Evolutionary conservation across 2,329 filamentous ascomycete species (phyloP).

Genomic region (Colletotrichum theobromicola): DNA sequence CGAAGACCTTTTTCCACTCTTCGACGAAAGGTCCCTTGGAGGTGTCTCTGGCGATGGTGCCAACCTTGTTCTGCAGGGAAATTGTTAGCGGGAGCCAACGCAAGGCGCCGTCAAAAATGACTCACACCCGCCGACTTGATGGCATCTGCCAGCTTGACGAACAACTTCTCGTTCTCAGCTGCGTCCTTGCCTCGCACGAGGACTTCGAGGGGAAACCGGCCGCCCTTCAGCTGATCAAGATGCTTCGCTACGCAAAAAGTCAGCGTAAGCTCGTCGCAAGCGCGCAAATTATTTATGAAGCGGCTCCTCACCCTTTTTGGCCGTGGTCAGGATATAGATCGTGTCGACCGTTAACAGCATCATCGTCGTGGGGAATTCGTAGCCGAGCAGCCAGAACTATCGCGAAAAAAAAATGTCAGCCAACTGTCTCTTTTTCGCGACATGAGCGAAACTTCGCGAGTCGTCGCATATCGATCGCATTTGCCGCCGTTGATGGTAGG

Average conservation of each 20-base stretch:
- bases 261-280: background rate
- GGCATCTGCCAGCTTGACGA: slow-evolving; percentile 80
- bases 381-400: slow-evolving; percentile 97
- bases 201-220: slow-evolving; percentile 91
- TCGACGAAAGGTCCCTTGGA: slow-evolving; percentile 90
- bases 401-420: slow-evolving; percentile 7
- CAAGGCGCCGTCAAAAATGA: slow-evolving; percentile 26
- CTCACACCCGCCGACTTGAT: slow-evolving; percentile 88
- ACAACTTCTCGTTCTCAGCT: slow-evolving; percentile 89
- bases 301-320: slow-evolving; percentile 81
- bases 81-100: background rate
- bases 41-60: slow-evolving; percentile 82
- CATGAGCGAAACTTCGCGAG: background rate
- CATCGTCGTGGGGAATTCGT: slow-evolving; percentile 96
- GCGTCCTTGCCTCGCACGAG: slow-evolving; percentile 91
- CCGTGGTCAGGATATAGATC: slow-evolving; percentile 91
- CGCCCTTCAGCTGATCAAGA: slow-evolving; percentile 88
- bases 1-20: slow-evolving; percentile 89
- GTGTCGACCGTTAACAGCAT: slow-evolving; percentile 90
- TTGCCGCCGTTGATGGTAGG: slow-evolving; percentile 11
- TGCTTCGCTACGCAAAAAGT: slow-evolving; percentile 75
- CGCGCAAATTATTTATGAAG: background rate
- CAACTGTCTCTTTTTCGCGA: background rate
- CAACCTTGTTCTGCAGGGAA: slow-evolving; percentile 78
- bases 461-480: background rate